Base-by-base conservation (phyloP, 352 stramenopile genomes). In the Vaucheria bursata region DNA sequence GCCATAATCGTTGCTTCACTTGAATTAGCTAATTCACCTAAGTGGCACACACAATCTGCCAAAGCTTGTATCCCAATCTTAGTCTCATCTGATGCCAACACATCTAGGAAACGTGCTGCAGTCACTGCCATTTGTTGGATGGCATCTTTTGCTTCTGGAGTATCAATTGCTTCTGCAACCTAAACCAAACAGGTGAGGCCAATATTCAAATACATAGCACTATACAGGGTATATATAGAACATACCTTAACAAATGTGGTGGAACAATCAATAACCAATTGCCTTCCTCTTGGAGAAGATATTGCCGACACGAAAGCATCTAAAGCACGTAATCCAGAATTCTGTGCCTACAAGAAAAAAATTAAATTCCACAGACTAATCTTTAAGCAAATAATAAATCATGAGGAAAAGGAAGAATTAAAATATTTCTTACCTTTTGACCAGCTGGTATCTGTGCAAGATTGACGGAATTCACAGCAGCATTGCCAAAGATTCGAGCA, bases 51-150 rank as follows among this genome's bases (percentile, higher is more conserved):
- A 7, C 45, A 71, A 70, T 82, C 73, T 8, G 77, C 72, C 1
- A 35, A 29, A 25, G 79, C 53, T 72, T 82, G 72, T n/a, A 82
- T 37, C 8, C 79, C 70, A 6, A 73, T 73, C 33, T 81, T 82
- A 4, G 37, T 77, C 5, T 80, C 71, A 5, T 69, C 50, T 37
- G 45, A 74, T 6, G 77, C 71, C 5, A 82, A 67, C 31, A 77
- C 36, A 50, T 82, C 77, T 33, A 80, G 64, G 73, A 39, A 35
- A 36, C 77, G 77, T 25, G 77, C 77, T 40, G 36, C 70, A 3
- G 79, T 6, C 38, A 82, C 70, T 6, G 77, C 71, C 12, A 73
- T 52, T 72, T 82, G 77, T 65, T 83, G 72, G 37, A 83, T n/a
- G 1, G 65, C 73, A 31, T 77, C 52, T 33, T 83, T 81, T 50